phyloP scores from a whole-genome alignment of 176 grass and related monocot genomes.

The Saccharum spontaneum region DNA sequence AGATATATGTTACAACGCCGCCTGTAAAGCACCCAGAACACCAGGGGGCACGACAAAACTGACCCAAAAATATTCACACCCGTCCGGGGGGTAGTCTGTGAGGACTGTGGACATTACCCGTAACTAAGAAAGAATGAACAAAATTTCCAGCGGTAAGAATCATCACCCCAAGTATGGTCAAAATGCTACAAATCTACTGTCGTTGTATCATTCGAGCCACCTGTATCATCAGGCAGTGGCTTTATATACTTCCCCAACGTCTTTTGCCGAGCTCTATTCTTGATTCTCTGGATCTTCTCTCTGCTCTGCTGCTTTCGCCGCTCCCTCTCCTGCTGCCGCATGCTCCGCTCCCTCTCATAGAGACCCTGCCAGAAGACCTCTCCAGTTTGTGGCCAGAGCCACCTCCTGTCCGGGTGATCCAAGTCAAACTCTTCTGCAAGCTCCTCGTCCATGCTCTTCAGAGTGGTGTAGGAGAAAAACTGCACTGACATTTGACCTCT shows the following conservation, averaged over 20 bases:
- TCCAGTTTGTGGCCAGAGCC: slow-evolving; percentile 90
- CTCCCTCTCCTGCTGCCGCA: slow-evolving; percentile 86
- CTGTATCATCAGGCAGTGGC: slow-evolving; percentile 59
- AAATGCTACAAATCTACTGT: slow-evolving; percentile 48
- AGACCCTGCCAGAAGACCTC: slow-evolving; percentile 92
- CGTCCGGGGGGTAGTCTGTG: not conserved
- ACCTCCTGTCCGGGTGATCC: slow-evolving; percentile 54
- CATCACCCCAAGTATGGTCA: slow-evolving; percentile 45
- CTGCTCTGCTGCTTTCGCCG: slow-evolving; percentile 72
- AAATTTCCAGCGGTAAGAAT: slow-evolving; percentile 40
- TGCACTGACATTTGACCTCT: slow-evolving; percentile 75
- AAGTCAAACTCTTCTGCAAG: slow-evolving; percentile 82
- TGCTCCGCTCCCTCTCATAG: slow-evolving; percentile 81
- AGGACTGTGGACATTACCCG: slow-evolving; percentile 8
- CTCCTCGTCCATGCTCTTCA: slow-evolving; percentile 96
- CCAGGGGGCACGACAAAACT: slow-evolving; percentile 33
- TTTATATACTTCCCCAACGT: slow-evolving; percentile 89
- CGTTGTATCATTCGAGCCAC: slow-evolving; percentile 32
- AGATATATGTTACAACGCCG: slow-evolving; percentile 40
- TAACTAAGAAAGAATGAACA: slow-evolving; percentile 43
- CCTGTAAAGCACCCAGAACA: not conserved
- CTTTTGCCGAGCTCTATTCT: slow-evolving; percentile 81
- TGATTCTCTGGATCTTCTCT: slow-evolving; percentile 91
- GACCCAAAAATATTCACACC: slow-evolving; percentile 38
- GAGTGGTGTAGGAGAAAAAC: slow-evolving; percentile 71